Percentiles rank a stretch among this genome's conserved stretches.
These are phyloP conservation scores for Ambrosiella beaveri DNA, from an alignment of 2,329 filamentous ascomycete species.

Conservation along the genomic window DNA sequence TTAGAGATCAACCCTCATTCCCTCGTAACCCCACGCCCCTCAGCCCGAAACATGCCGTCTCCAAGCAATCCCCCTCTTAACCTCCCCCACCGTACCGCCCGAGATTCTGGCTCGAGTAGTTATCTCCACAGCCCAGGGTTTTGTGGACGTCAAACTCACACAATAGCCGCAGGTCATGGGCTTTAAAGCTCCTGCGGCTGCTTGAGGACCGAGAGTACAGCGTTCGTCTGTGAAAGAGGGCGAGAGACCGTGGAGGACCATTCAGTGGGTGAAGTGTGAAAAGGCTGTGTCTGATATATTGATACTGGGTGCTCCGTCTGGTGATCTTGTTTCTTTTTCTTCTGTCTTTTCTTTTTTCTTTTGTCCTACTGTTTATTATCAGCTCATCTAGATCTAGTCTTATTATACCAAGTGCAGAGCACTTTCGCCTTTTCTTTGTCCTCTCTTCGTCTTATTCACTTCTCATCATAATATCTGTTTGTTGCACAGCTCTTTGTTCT, in stretches of 20 bases:
- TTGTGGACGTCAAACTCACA: not conserved
- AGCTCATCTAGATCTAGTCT: not conserved
- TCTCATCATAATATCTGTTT: not conserved
- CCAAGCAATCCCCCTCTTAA: not conserved
- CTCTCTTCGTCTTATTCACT: not conserved
- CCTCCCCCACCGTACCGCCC: not conserved
- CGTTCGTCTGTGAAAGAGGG: no score
- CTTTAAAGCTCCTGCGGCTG: no score
- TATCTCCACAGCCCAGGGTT: not conserved
- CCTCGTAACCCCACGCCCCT: not conserved
- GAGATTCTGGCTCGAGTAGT: not conserved
- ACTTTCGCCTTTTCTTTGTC: constrained; percentile 13
- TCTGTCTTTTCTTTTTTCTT: constrained; percentile 1
- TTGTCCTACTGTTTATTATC: constrained; percentile 14
- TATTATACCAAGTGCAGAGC: constrained; percentile 8
- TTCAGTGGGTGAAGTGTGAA: not conserved
- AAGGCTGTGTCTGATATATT: not conserved
- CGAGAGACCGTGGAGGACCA: no score
- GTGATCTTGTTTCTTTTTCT: constrained; percentile 10
- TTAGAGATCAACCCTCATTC: not conserved
- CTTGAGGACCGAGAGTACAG: no score
- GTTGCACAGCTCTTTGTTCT: not conserved
- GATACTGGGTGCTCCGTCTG: constrained; percentile 15
- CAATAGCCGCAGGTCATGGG: no score
- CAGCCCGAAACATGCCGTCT: not conserved